Conservation (phyloP, 371 early-diverging fungal species). For the Mucor circinelloides region DNA sequence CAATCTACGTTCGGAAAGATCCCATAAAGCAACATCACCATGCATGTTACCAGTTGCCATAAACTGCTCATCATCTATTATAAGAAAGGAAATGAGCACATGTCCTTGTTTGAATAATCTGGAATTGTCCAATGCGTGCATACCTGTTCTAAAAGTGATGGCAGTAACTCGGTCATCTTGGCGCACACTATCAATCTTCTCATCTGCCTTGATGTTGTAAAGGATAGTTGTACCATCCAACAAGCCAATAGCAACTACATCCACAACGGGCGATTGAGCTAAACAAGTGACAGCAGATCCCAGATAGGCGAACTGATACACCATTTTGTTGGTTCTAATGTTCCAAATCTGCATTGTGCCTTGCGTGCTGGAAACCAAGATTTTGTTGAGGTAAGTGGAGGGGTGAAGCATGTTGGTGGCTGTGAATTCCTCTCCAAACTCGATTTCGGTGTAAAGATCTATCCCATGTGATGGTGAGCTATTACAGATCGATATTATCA, state of each 20-base stretch:
- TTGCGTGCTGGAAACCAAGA: slow-evolving; percentile 84
- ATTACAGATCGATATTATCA: neutral
- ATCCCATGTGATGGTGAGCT: neutral
- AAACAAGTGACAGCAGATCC: slow-evolving; percentile 78
- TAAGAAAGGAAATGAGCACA: slow-evolving; percentile 6
- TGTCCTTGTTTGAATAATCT: neutral
- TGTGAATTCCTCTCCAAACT: slow-evolving; percentile 77
- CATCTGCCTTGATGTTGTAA: slow-evolving; percentile 81
- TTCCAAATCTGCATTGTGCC: slow-evolving; percentile 95
- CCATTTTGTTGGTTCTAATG: slow-evolving; percentile 74
- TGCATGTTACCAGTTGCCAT: slow-evolving; percentile 89
- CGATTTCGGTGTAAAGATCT: slow-evolving; percentile 78
- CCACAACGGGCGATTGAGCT: slow-evolving; percentile 88
- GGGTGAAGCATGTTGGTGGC: slow-evolving; percentile 86
- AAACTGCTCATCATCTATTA: slow-evolving; percentile 70
- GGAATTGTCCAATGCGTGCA: neutral
- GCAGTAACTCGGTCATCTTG: slow-evolving; percentile 90
- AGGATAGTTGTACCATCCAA: slow-evolving; percentile 86
- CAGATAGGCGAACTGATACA: slow-evolving; percentile 80
- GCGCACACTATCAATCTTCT: slow-evolving; percentile 69
- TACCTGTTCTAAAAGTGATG: slow-evolving; percentile 87
- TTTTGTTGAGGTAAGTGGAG: slow-evolving; percentile 95
- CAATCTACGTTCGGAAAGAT: slow-evolving; percentile 77
- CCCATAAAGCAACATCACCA: slow-evolving; percentile 94
- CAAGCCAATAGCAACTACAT: slow-evolving; percentile 90